Conservation (phyloP, 208 protist species). For the Trypanosoma congolense region DNA sequence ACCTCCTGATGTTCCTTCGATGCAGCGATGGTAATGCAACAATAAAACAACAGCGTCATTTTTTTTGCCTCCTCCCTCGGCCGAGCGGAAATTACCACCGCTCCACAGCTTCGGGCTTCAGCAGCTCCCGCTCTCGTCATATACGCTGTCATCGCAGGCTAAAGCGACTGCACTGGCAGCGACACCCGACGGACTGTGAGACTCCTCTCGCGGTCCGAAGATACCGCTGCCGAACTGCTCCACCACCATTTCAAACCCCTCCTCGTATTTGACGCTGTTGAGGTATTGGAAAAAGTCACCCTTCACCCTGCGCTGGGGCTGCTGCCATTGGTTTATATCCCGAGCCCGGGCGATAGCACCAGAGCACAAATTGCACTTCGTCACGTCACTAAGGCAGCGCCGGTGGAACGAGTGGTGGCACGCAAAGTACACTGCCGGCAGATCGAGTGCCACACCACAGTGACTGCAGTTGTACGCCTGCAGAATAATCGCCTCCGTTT, state of each 20-base stretch:
- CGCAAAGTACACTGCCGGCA: slow-evolving; percentile 93
- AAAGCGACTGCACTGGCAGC: neutral
- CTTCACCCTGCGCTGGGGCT: neutral
- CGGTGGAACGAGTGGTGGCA: slow-evolving; percentile 93
- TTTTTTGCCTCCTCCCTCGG: too few relatives aligned
- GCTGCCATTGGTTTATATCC: slow-evolving; percentile 21
- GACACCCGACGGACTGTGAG: neutral
- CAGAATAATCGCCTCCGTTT: slow-evolving; percentile 81
- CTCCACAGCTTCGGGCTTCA: slow-evolving; percentile 27
- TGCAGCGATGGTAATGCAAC: too few relatives aligned
- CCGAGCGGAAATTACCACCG: slow-evolving; percentile 34
- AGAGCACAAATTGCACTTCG: slow-evolving; percentile 62
- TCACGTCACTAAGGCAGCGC: slow-evolving; percentile 65
- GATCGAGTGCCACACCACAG: slow-evolving; percentile 81
- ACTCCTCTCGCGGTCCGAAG: slow-evolving; percentile 33
- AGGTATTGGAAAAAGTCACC: slow-evolving; percentile 25
- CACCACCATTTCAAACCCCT: slow-evolving; percentile 87
- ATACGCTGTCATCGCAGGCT: slow-evolving; percentile 20
- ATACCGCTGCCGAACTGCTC: slow-evolving; percentile 90
- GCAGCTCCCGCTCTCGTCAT: slow-evolving; percentile 32
- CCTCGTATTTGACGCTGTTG: slow-evolving; percentile 11
- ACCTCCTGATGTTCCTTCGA: too few relatives aligned
- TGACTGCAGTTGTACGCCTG: slow-evolving; percentile 75
- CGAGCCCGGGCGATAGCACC: slow-evolving; percentile 19
- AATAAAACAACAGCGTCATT: too few relatives aligned